Evolutionary conservation across 192 early-diverging fungal species (phyloP).

Genomic region (Coemansia sp.): DNA sequence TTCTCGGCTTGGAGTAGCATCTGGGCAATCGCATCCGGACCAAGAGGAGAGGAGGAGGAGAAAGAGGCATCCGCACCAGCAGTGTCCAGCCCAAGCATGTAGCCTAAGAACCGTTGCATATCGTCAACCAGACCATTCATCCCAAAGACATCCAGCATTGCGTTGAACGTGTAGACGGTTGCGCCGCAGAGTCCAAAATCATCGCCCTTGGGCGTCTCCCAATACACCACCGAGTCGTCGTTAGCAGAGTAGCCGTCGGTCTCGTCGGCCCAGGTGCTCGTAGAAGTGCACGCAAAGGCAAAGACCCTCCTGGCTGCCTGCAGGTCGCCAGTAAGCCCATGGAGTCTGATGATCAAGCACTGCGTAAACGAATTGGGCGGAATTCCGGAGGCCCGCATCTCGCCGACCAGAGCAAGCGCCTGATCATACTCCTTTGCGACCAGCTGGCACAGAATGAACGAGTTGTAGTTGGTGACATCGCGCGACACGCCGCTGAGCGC

Average conservation of each 20-base stretch:
- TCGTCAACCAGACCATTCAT: constrained; percentile 47
- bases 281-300: constrained; percentile 5
- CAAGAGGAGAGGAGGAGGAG: background rate
- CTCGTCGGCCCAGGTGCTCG: background rate
- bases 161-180: constrained; percentile 17
- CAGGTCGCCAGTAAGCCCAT: constrained; percentile 35
- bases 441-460: constrained; percentile 23
- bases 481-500: constrained; percentile 23
- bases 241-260: background rate
- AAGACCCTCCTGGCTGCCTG: constrained; percentile 25
- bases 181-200: constrained; percentile 8
- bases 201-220: constrained; percentile 11
- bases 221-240: constrained; percentile 6
- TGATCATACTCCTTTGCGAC: constrained; percentile 10
- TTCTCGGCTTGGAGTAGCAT: background rate
- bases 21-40: background rate
- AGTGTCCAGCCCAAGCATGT: constrained; percentile 1
- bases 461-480: constrained; percentile 33
- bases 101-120: constrained; percentile 26
- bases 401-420: constrained; percentile 20
- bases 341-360: constrained; percentile 16
- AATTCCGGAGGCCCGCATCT: constrained; percentile 20
- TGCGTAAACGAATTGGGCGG: constrained; percentile 25
- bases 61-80: too few species aligned
- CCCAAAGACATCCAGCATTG: constrained; percentile 44